These are phyloP conservation scores for Fusarium verticillioides DNA, from an alignment of 2,329 filamentous ascomycete genomes.

Conservation along the genomic window DNA sequence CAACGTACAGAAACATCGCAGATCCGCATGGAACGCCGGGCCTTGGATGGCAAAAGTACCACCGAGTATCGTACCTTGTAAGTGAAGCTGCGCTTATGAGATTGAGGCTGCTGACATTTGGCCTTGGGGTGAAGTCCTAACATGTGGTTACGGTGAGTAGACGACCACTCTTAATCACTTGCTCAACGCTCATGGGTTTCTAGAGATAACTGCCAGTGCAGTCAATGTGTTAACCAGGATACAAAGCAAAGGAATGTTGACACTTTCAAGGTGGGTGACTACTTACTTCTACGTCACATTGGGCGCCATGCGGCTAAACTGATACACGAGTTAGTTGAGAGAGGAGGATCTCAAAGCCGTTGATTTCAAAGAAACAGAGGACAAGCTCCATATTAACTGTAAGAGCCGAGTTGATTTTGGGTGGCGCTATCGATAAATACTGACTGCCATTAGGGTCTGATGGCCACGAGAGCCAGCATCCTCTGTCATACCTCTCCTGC, in stretches of 20 bases:
- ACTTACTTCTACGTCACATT: neutral
- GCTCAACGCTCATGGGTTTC: constrained; percentile 11
- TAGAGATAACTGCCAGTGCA: constrained; percentile 59
- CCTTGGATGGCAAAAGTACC: neutral
- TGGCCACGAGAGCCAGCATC: constrained; percentile 75
- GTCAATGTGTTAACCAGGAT: constrained; percentile 54
- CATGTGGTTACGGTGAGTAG: constrained; percentile 46
- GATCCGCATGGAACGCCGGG: constrained; percentile 17
- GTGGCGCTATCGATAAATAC: neutral
- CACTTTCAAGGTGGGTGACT: constrained; percentile 51
- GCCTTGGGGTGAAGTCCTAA: constrained; percentile 37
- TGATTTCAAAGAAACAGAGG: constrained; percentile 41
- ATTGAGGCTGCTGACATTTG: constrained; percentile 18
- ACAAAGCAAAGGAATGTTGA: constrained; percentile 57
- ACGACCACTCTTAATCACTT: constrained; percentile 6
- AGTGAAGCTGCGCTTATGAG: constrained; percentile 22
- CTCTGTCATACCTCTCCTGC: constrained; percentile 56
- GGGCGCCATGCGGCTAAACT: neutral
- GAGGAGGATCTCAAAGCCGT: constrained; percentile 45
- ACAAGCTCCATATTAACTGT: constrained; percentile 52
- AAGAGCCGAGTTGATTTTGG: constrained; percentile 3
- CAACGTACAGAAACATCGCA: constrained; percentile 21
- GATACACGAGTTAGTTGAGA: constrained; percentile 47
- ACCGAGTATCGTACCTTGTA: constrained; percentile 33
- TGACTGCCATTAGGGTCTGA: constrained; percentile 69